Evolutionary conservation across 2,329 filamentous ascomycete genomes (phyloP).

Genomic region (Podosphaera fusca): DNA sequence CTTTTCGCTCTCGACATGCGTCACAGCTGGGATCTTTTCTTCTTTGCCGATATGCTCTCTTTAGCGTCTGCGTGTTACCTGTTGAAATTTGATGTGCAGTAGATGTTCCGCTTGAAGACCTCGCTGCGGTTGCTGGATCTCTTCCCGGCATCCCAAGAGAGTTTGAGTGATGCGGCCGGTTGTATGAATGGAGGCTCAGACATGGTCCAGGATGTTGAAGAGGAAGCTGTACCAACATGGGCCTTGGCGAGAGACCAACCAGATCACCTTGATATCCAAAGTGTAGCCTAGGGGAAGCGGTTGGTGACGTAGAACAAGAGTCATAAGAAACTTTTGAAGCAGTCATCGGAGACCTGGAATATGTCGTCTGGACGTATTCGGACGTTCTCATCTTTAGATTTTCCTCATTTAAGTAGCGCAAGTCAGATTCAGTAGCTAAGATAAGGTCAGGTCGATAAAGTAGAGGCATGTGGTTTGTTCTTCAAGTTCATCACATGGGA

Average conservation of each 20-base stretch:
- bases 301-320: constrained; percentile 38
- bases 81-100: constrained; percentile 16
- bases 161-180: constrained; percentile 10
- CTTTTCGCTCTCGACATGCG: constrained; percentile 70
- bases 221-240: constrained; percentile 25
- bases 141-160: constrained; percentile 22
- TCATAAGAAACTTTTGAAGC: constrained; percentile 35
- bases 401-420: neutral
- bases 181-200: constrained; percentile 11
- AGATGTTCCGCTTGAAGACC: constrained; percentile 32
- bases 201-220: constrained; percentile 28
- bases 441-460: neutral
- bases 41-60: constrained; percentile 81
- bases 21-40: constrained; percentile 94
- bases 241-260: constrained; percentile 28
- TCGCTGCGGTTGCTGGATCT: constrained; percentile 35
- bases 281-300: constrained; percentile 32
- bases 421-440: neutral
- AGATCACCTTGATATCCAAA: constrained; percentile 28
- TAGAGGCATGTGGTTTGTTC: too few species aligned
- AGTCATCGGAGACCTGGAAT: constrained; percentile 36
- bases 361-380: constrained; percentile 15
- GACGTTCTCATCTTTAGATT: neutral
- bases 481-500: too few species aligned
- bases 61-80: constrained; percentile 47